Percentiles rank a stretch among this genome's conserved stretches.
Evolutionary conservation across 2,329 filamentous ascomycete genomes (phyloP).

Genomic region (Ramichloridium luteum): DNA sequence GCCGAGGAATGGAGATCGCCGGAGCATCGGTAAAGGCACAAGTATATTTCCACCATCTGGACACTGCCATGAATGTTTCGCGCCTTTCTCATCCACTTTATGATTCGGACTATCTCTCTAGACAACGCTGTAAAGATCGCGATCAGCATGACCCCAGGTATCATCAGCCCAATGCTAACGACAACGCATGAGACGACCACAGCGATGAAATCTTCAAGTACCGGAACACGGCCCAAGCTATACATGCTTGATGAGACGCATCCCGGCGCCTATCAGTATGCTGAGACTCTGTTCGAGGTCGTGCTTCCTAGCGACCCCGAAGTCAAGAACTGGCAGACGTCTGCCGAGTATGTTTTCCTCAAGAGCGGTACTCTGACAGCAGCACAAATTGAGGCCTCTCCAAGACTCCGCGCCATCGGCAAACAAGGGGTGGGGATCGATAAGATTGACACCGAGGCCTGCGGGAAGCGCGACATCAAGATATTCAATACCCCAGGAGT

Average conservation of each 20-base stretch:
- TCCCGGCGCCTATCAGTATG: slow-evolving; percentile 18
- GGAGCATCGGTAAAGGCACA: no score
- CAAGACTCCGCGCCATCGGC: slow-evolving; percentile 30
- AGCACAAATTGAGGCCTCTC: slow-evolving; percentile 15
- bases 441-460: slow-evolving; percentile 33
- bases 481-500: slow-evolving; percentile 39
- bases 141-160: no score
- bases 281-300: slow-evolving; percentile 29
- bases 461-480: slow-evolving; percentile 28
- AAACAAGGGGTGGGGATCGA: slow-evolving; percentile 40
- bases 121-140: no score
- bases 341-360: slow-evolving; percentile 31
- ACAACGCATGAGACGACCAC: no score
- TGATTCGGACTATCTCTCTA: no score
- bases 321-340: slow-evolving; percentile 29
- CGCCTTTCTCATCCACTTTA: no score
- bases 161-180: no score
- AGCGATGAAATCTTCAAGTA: no score
- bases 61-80: no score
- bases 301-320: slow-evolving; percentile 26
- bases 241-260: slow-evolving; percentile 20
- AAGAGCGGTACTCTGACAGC: slow-evolving; percentile 22
- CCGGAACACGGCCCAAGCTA: slow-evolving; percentile 11
- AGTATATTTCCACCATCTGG: no score
- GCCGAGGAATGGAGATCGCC: no score